Conservation (phyloP, 1,139 yeast genomes). For the Suhomyces bokatorum region DNA sequence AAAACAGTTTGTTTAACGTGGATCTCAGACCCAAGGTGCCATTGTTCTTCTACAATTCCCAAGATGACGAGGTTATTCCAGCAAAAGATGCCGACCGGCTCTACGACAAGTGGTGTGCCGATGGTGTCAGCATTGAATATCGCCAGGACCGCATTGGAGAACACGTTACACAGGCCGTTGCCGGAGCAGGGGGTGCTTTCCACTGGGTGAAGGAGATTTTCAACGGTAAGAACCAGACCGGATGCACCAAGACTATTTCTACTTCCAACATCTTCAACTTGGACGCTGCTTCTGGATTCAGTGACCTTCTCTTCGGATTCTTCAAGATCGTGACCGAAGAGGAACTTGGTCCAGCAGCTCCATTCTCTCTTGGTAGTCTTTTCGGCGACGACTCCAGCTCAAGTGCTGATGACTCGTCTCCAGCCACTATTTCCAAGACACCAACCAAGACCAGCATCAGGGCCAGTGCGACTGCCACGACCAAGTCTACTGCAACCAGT, state of each 20-base stretch:
- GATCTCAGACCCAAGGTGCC: slow-evolving; percentile 32
- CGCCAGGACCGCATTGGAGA: slow-evolving; percentile 18
- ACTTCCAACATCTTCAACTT: neutral
- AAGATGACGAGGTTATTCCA: slow-evolving; percentile 32
- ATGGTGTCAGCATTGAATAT: slow-evolving; percentile 1
- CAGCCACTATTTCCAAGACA: too few relatives aligned
- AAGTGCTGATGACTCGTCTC: too few relatives aligned
- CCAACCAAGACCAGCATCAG: too few relatives aligned
- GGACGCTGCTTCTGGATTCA: neutral
- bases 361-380: too few relatives aligned
- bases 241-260: slow-evolving; percentile 3
- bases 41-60: slow-evolving; percentile 35
- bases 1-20: neutral
- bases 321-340: neutral
- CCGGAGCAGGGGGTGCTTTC: slow-evolving; percentile 20
- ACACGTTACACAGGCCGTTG: slow-evolving; percentile 16
- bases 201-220: slow-evolving; percentile 7
- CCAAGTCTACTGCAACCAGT: too few relatives aligned
- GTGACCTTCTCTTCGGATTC: neutral
- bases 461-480: too few relatives aligned
- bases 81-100: slow-evolving; percentile 24
- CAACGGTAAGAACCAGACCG: neutral
- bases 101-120: slow-evolving; percentile 33
- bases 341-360: too few relatives aligned
- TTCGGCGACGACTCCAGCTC: too few relatives aligned